phyloP scores from a whole-genome alignment of 352 stramenopile genomes.

The Detonula confervacea region DNA sequence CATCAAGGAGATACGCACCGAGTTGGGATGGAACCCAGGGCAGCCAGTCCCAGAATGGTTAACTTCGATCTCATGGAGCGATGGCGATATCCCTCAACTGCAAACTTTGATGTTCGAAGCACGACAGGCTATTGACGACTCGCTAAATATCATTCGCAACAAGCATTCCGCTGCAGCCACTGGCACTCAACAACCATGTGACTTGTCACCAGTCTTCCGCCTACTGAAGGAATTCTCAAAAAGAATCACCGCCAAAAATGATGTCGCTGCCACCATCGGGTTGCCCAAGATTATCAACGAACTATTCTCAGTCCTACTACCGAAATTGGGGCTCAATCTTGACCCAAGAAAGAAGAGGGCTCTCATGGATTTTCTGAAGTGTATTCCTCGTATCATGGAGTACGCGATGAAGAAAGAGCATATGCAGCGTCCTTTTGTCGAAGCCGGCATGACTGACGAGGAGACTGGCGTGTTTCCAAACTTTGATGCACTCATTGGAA shows the following conservation, averaged over 20 bases:
- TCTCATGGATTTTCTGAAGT: constrained; percentile 34
- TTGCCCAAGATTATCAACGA: background rate
- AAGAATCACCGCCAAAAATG: constrained; percentile 14
- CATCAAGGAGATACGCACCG: constrained; percentile 12
- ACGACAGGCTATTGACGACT: constrained; percentile 4
- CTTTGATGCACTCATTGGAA: constrained; percentile 6
- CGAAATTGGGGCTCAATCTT: constrained; percentile 1
- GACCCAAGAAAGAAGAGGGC: constrained; percentile 31
- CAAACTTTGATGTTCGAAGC: constrained; percentile 20
- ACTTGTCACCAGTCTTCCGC: background rate
- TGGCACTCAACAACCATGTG: background rate
- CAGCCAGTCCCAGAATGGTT: background rate
- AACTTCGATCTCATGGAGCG: background rate
- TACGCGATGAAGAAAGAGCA: constrained; percentile 7
- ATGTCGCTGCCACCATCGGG: background rate
- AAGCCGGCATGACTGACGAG: constrained; percentile 24
- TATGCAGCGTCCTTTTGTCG: constrained; percentile 10
- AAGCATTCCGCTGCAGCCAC: constrained; percentile 23
- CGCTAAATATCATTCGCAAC: constrained; percentile 26
- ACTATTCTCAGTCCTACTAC: background rate
- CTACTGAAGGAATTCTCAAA: constrained; percentile 10
- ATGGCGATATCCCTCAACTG: constrained; percentile 20
- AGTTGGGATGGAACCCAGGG: constrained; percentile 8
- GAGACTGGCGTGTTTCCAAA: constrained; percentile 20
- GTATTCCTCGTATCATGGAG: constrained; percentile 8